Base-by-base conservation (phyloP, 108 stramenopile species). In the Conticribra guillardii region DNA sequence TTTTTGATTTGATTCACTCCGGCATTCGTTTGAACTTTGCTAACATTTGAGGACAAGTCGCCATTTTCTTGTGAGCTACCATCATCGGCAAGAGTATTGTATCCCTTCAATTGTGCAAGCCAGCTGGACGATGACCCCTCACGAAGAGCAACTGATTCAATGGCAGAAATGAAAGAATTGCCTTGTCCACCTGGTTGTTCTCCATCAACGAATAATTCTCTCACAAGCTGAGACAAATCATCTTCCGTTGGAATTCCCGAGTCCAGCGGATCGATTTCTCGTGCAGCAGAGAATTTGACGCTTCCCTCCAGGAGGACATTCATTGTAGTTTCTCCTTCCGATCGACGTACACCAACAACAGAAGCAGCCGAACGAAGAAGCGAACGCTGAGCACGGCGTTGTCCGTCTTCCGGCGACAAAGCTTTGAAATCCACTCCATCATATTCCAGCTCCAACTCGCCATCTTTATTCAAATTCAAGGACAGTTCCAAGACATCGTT, bases 261-360 rank as follows among this genome's bases (percentile, higher is more conserved):
- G 0, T 33, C 21, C 26, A 30, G 33, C 17, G 23, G 21, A 54
- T 54, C 4, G 4, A 44, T 16, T 24, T 3, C 34, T 44, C 21
- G 22, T 8, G 62, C 3, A 14, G 48, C n/a, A 3, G 48, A 15
- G 16, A 63, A 50, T 11, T 4, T 8, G 1, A 50, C 28, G 1
- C 30, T 48, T 27, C 66, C 66, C 44, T 45, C 3, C 14, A 67
- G 27, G n/a, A 29, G 2, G 24, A 67, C 66, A n/a, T 55, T 34
- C 5, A 27, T 0, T 27, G 54, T 55, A 17, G 34, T 16, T 27
- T 45, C 37, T 41, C 37, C 37, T 9, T 41, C 37, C 11, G 5
- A 9, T 41, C 11, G 37, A 5, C 11, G 37, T 9, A 41, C 37
- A 41, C 37, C 37, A 41, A 41, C 44, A 44, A 46, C 41, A 28